These are phyloP conservation scores for Silene uniflora DNA, from an alignment of 148 eudicot species.

Conservation along the genomic window DNA sequence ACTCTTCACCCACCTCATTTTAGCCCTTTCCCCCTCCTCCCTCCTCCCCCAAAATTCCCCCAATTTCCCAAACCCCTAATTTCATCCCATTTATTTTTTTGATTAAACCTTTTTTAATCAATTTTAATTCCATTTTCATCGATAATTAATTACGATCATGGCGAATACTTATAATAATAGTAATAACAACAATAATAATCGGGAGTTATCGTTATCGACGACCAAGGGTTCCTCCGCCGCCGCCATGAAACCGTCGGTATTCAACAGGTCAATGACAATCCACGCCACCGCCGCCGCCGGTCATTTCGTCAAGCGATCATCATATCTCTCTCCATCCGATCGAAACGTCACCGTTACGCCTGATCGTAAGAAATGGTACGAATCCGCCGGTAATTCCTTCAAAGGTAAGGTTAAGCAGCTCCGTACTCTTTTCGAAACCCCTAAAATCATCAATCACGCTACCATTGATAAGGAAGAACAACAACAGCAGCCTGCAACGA, in stretches of 20 bases:
- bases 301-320: slow-evolving; percentile 36
- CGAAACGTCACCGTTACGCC: slow-evolving; percentile 11
- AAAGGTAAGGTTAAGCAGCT: slow-evolving; percentile 72
- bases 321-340: slow-evolving; percentile 25
- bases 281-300: slow-evolving; percentile 29
- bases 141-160: neutral
- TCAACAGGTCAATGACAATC: slow-evolving; percentile 56
- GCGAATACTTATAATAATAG: neutral
- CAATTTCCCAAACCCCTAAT: neutral
- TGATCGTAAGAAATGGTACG: slow-evolving; percentile 59
- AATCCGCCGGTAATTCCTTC: slow-evolving; percentile 44
- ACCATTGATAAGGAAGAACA: neutral
- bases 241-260: slow-evolving; percentile 16
- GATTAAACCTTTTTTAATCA: neutral
- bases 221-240: slow-evolving; percentile 9
- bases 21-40: neutral
- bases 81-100: neutral
- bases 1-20: neutral
- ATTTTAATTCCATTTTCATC: neutral
- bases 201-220: slow-evolving; percentile 24
- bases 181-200: slow-evolving; percentile 17
- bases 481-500: neutral
- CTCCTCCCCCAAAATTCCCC: neutral
- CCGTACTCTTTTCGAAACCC: slow-evolving; percentile 58
- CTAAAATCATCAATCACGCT: slow-evolving; percentile 16